A percentile compares a stretch with the other conserved stretches of the same genome.
Conservation (phyloP, 2,329 filamentous ascomycete species). For the Thielaviopsis euricoi region DNA sequence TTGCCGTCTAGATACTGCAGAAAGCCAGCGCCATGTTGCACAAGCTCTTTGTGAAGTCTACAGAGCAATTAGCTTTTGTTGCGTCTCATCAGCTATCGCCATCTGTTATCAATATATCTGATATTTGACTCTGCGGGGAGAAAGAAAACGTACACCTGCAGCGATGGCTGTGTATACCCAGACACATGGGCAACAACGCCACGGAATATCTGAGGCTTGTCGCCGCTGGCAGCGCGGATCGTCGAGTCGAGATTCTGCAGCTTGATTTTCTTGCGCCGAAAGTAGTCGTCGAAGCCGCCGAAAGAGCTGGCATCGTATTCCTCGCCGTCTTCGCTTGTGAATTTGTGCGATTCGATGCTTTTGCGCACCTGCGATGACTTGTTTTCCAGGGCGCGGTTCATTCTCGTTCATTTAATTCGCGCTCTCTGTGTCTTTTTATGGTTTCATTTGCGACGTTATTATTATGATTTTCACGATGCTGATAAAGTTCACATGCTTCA, state of each 20-base stretch:
- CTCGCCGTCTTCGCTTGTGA: conserved; percentile 68
- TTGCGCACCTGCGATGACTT: conserved; percentile 47
- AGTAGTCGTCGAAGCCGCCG: conserved; percentile 81
- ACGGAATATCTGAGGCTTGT: conserved; percentile 74
- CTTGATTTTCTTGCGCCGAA: conserved; percentile 90
- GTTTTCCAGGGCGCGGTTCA: conserved; percentile 45
- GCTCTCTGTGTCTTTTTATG: no score
- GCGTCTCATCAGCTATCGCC: neutral
- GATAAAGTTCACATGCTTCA: no score
- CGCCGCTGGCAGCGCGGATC: conserved; percentile 48
- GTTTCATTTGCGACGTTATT: neutral
- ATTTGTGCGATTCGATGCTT: conserved; percentile 48
- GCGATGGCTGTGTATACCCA: conserved; percentile 86
- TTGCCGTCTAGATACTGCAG: conserved; percentile 91
- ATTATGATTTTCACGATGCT: no score
- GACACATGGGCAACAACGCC: conserved; percentile 84
- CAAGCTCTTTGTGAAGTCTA: conserved; percentile 65
- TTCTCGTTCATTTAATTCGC: conserved; percentile 19
- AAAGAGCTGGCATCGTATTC: conserved; percentile 82
- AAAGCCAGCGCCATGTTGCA: conserved; percentile 86
- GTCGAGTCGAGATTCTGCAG: conserved; percentile 86
- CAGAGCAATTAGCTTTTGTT: neutral
- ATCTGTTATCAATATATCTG: conserved; percentile 10
- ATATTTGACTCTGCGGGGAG: no score
- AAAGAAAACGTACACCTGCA: conserved; percentile 45